Conservation (phyloP, 106 monocot species). For the Dendrobium huoshanense region DNA sequence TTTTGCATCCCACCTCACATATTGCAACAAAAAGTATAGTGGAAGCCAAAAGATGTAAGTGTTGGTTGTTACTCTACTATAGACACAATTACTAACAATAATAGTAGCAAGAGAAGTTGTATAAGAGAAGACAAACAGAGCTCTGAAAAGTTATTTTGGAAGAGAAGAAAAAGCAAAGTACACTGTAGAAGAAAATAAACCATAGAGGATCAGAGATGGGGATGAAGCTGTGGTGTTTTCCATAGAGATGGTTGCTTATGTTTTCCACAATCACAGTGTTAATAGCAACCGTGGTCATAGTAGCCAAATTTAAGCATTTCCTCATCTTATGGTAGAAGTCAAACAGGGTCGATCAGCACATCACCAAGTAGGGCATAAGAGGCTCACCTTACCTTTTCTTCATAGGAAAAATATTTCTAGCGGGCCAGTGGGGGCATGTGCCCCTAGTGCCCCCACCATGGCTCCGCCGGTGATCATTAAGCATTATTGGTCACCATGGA, state of each 20-base stretch:
- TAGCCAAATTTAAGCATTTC: slow-evolving; percentile 3
- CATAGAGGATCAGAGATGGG: not conserved
- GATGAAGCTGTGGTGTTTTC: slow-evolving; percentile 1
- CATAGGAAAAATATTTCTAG: slow-evolving; percentile 30
- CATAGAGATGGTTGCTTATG: slow-evolving; percentile 11
- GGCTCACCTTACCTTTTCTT: slow-evolving; percentile 71
- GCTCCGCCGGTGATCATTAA: too few relatives aligned
- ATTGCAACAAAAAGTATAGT: slow-evolving; percentile 2
- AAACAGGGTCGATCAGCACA: slow-evolving; percentile 51
- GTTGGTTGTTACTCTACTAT: slow-evolving; percentile 9
- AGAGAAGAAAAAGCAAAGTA: not conserved
- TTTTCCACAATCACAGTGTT: not conserved
- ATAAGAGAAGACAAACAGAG: not conserved
- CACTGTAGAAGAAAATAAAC: not conserved
- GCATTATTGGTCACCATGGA: too few relatives aligned
- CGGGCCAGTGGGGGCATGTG: too few relatives aligned
- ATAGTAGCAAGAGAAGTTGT: not conserved
- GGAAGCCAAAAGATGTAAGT: slow-evolving; percentile 4
- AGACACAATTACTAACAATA: not conserved
- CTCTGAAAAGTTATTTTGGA: not conserved
- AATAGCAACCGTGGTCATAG: not conserved
- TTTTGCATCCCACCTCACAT: not conserved
- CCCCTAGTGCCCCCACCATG: too few relatives aligned
- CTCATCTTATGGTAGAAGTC: slow-evolving; percentile 67
- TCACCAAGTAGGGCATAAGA: slow-evolving; percentile 64